A percentile compares a stretch with the other conserved stretches of the same genome.
These are phyloP conservation scores for Monilinia fructigena DNA, from an alignment of 2,329 filamentous ascomycete species.

Conservation along the genomic window DNA sequence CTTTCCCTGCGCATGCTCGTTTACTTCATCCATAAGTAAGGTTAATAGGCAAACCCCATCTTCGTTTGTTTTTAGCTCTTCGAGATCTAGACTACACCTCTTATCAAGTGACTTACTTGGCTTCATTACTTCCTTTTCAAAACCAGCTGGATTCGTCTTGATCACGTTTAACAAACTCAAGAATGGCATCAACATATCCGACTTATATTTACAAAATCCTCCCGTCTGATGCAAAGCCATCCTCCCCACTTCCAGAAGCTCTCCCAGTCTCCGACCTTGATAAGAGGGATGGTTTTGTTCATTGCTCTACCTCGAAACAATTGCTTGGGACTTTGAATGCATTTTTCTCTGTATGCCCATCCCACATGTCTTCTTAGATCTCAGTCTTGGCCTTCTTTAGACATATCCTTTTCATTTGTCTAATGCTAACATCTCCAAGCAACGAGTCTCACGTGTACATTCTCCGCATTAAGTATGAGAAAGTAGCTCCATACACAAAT, in stretches of 20 bases:
- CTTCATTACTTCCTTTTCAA: too few relatives aligned
- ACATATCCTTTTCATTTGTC: too few relatives aligned
- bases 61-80: too few relatives aligned
- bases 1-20: too few relatives aligned
- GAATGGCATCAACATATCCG: constrained; percentile 31
- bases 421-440: background rate
- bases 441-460: constrained; percentile 30
- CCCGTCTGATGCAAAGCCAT: constrained; percentile 30
- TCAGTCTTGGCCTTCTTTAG: background rate
- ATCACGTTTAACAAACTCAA: background rate
- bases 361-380: background rate
- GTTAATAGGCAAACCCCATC: too few relatives aligned
- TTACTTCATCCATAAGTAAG: too few relatives aligned
- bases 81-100: too few relatives aligned
- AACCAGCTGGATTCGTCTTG: too few relatives aligned
- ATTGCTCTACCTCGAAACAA: constrained; percentile 34
- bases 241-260: constrained; percentile 31
- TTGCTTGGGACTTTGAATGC: constrained; percentile 33
- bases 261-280: constrained; percentile 38
- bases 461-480: constrained; percentile 33
- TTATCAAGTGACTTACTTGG: too few relatives aligned
- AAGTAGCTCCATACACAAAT: constrained; percentile 30
- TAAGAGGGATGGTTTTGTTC: constrained; percentile 35
- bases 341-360: constrained; percentile 32
- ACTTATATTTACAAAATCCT: constrained; percentile 40